Evolutionary conservation across 371 early-diverging fungal genomes (phyloP), one percentile per base, ranked within the genome.

Genomic region (Polyrhizophydium stewartii): DNA sequence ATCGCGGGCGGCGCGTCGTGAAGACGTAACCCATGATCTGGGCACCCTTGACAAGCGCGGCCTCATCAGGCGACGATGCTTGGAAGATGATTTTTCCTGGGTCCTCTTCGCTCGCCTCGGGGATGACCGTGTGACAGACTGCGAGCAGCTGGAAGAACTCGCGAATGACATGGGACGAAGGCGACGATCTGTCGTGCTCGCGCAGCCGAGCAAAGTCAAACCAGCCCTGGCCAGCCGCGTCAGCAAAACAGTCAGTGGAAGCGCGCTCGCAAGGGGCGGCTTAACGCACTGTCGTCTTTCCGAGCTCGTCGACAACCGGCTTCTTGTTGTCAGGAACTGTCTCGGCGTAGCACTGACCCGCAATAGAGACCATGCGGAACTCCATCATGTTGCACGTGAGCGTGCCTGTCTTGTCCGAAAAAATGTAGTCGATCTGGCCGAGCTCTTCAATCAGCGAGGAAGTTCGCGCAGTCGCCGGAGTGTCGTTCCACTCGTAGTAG

Each of bases 341-440:
- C 37, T 84, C 78, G 19, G 77, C 78, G 72, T 86, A 89, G 1
- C 83, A 82, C 41, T 84, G 76, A 0, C 92, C 91, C 3, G 78
- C 89, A 24, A 90, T 86, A 55, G 85, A 81, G 52, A 74, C 67
- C 59, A 89, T 90, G 53, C 87, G 84, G 61, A 92, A 89, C 61
- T 85, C 78, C 98, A 96, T 97, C 24, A 91, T 79, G 77, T 97
- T 97, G 67, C 92, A 89, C 0, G 98, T 97, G 30, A 97, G 75
- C 7, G 98, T 97, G 17, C 98, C 98, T 12, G 98, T 99, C 78
- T 99, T 99, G 75, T 99, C 99, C 41, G 93, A 90, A 58, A 99
- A 91, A 47, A 99, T 86, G 72, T 92, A 94, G 55, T 92, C 91
- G 61, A 98, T 89, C 70, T 90, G 89, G 21, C 96, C 98, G 16